Conservation (phyloP, 768 basidiomycete genomes). For the Cystofilobasidium capitatum region DNA sequence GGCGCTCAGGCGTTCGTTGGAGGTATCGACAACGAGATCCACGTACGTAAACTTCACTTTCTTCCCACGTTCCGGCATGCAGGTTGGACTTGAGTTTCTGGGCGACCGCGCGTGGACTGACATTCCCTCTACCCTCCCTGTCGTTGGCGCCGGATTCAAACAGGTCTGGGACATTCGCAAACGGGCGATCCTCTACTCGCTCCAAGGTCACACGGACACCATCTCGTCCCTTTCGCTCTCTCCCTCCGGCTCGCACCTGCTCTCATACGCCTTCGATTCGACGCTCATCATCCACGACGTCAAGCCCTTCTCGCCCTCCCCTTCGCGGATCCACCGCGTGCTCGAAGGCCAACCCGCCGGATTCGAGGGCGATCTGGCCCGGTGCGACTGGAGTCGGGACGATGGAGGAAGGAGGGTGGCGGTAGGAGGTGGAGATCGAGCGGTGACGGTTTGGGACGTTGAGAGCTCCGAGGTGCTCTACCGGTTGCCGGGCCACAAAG, state of each 20-base stretch:
- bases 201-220: conserved; percentile 81
- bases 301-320: conserved; percentile 81
- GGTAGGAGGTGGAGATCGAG: conserved; percentile 43
- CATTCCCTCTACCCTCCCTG: not conserved
- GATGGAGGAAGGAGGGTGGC: conserved; percentile 39
- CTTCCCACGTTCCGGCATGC: too few species aligned
- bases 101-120: too few species aligned
- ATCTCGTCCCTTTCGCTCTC: conserved; percentile 88
- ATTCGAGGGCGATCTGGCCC: conserved; percentile 78
- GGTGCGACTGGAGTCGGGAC: conserved; percentile 63
- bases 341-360: conserved; percentile 74
- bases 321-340: conserved; percentile 65
- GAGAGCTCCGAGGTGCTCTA: conserved; percentile 37
- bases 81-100: too few species aligned
- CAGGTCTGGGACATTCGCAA: conserved; percentile 88
- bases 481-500: conserved; percentile 58
- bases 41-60: conserved; percentile 49
- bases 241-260: conserved; percentile 73
- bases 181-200: conserved; percentile 63
- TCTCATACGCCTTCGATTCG: conserved; percentile 84
- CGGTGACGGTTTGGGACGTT: conserved; percentile 43
- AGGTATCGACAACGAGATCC: conserved; percentile 90
- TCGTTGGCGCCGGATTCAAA: not conserved
- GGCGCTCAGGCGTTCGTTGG: conserved; percentile 83
- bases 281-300: conserved; percentile 84